phyloP scores from a whole-genome alignment of 805 yeast species.

The Pichia heedii region DNA sequence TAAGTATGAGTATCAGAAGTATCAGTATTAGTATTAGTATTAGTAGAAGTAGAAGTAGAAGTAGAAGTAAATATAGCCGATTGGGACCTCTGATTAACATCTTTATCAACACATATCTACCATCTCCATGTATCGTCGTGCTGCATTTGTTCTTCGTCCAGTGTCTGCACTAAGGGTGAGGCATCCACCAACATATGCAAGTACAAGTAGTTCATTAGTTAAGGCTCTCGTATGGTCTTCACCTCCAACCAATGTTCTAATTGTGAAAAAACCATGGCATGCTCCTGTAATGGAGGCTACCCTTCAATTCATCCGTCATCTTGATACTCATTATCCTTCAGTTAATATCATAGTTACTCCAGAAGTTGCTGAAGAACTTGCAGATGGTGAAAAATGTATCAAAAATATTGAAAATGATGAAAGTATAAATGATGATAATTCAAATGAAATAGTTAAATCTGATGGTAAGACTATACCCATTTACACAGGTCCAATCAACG shows the following conservation, averaged over 20 bases:
- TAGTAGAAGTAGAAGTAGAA: too few species aligned
- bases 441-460: background rate
- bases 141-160: too few species aligned
- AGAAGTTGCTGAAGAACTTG: constrained; percentile 65
- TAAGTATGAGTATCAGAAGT: too few species aligned
- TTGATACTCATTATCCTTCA: constrained; percentile 54
- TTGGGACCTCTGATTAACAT: too few species aligned
- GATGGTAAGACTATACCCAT: constrained; percentile 20
- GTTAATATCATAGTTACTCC: constrained; percentile 71
- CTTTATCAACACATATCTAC: too few species aligned
- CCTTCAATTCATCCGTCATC: constrained; percentile 51
- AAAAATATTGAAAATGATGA: too few species aligned
- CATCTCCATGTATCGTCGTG: too few species aligned
- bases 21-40: too few species aligned
- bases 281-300: constrained; percentile 54
- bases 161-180: constrained; percentile 11
- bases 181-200: constrained; percentile 42
- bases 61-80: too few species aligned
- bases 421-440: too few species aligned
- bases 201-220: constrained; percentile 50
- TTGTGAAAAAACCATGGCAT: constrained; percentile 83
- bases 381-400: too few species aligned
- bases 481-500: constrained; percentile 49
- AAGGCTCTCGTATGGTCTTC: constrained; percentile 61
- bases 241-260: constrained; percentile 63